Evolutionary conservation across 1,284 basidiomycete species (phyloP).

Genomic region (Cronartium quercuum): DNA sequence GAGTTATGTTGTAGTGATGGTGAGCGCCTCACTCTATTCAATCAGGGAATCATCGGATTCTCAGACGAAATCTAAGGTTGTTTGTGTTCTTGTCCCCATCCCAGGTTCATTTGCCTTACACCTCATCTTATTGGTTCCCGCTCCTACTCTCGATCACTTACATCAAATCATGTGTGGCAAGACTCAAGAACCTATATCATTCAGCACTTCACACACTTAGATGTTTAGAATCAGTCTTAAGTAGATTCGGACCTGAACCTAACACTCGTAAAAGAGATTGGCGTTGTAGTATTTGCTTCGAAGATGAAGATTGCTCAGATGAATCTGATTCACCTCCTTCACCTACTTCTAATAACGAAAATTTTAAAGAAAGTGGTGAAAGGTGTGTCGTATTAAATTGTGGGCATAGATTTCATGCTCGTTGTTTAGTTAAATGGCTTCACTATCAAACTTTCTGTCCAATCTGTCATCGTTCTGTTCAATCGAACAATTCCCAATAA

Average conservation of each 20-base stretch:
- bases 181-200: background rate
- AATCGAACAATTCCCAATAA: background rate
- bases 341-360: background rate
- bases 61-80: background rate
- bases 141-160: conserved; percentile 16
- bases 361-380: background rate
- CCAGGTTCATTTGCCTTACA: conserved; percentile 34
- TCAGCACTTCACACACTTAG: conserved; percentile 16
- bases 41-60: background rate
- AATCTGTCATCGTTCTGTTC: conserved; percentile 32
- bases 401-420: conserved; percentile 20
- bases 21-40: background rate
- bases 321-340: background rate
- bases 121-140: conserved; percentile 25
- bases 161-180: conserved; percentile 3
- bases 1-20: conserved; percentile 26
- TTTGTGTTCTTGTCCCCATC: background rate
- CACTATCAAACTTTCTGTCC: conserved; percentile 38
- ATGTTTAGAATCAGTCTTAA: conserved; percentile 12
- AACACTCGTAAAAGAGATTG: conserved; percentile 11
- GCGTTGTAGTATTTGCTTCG: conserved; percentile 37
- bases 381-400: conserved; percentile 15
- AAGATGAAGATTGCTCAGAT: conserved; percentile 5
- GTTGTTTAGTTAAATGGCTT: conserved; percentile 36
- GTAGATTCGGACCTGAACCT: conserved; percentile 3